Evolutionary conservation across 2,329 filamentous ascomycete genomes (phyloP), one percentile per base, ranked within the genome.

Genomic region (Davidsoniella virescens): DNA sequence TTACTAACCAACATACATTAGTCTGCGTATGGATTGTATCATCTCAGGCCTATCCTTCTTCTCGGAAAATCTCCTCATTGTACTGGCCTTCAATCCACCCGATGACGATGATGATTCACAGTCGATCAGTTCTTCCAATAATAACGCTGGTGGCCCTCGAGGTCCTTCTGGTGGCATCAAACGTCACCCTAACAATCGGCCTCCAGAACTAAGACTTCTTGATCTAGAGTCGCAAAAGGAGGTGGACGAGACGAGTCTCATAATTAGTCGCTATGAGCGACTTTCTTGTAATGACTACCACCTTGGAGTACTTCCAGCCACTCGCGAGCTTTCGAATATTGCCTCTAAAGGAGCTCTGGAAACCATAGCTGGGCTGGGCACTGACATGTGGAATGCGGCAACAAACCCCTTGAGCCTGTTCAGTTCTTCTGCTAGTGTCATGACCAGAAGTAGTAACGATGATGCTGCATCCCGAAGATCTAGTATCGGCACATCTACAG

Each of bases 21-120:
- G 83, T 66, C 76, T 96, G 66, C 84, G 87, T 60, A 94, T 92
- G 66, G 92, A 98, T 69, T 96, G 92, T 71, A 87, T 94, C 64
- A 87, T 98, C 70, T 94, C 92, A 62, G 92, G 92, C 60, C 83
- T 98, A 65, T 93, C 90, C 56, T 74, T 98, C 66, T 96, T 95
- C 78, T 94, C 87, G 62, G 86, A 87, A 62, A 92, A 78, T 61
- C 73, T 94, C 57, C 74, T 98, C 64, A 76, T 94, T 59, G 83
- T 96, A 59, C 82, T 98, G 67, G 88, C 88, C 61, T 95, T 93
- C 66, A 80, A 87, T 59, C 81, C 81, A 54, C 77, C 81, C 37
- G 84, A 87, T 43, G 71, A 80, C 7, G 75, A 83, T n/a, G 75
- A 80, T 12, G 73, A 80, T 8, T 33, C 29, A 33, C 29, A 33